phyloP scores from a whole-genome alignment of 2,329 filamentous ascomycete species.

The Aspergillus viridinutans region DNA sequence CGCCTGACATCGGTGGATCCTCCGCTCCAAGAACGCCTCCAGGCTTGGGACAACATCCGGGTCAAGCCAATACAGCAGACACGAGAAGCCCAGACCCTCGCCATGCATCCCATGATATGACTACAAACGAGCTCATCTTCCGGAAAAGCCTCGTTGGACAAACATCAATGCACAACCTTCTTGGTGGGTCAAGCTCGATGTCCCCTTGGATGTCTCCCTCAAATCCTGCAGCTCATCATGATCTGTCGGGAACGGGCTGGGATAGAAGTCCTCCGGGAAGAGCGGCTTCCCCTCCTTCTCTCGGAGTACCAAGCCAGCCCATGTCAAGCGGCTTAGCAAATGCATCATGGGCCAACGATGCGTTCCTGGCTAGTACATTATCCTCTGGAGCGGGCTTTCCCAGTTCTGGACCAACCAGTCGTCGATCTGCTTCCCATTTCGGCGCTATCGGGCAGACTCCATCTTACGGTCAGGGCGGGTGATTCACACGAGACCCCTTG shows the following conservation, averaged over 20 bases:
- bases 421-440: slow-evolving; percentile 30
- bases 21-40: slow-evolving; percentile 37
- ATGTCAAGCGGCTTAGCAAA: slow-evolving; percentile 25
- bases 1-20: slow-evolving; percentile 40
- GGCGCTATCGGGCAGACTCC: slow-evolving; percentile 45
- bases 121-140: slow-evolving; percentile 24
- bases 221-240: slow-evolving; percentile 13
- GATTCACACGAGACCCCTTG: slow-evolving; percentile 17
- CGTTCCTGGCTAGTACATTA: slow-evolving; percentile 32
- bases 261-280: slow-evolving; percentile 16
- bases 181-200: slow-evolving; percentile 18
- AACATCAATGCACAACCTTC: slow-evolving; percentile 16
- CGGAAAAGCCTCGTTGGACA: slow-evolving; percentile 26
- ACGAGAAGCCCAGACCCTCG: slow-evolving; percentile 14
- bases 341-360: slow-evolving; percentile 34
- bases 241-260: slow-evolving; percentile 20
- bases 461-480: slow-evolving; percentile 47
- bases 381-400: slow-evolving; percentile 22
- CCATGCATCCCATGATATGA: slow-evolving; percentile 22
- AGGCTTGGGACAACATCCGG: slow-evolving; percentile 27
- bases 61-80: slow-evolving; percentile 12
- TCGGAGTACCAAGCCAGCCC: slow-evolving; percentile 22
- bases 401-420: slow-evolving; percentile 21
- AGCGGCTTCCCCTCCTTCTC: slow-evolving; percentile 15
- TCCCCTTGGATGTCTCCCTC: slow-evolving; percentile 22